A percentile compares a stretch with the other conserved stretches of the same genome.
Evolutionary conservation across 441 rosid genomes (phyloP).

Genomic region (Gossypium gossypioides): DNA sequence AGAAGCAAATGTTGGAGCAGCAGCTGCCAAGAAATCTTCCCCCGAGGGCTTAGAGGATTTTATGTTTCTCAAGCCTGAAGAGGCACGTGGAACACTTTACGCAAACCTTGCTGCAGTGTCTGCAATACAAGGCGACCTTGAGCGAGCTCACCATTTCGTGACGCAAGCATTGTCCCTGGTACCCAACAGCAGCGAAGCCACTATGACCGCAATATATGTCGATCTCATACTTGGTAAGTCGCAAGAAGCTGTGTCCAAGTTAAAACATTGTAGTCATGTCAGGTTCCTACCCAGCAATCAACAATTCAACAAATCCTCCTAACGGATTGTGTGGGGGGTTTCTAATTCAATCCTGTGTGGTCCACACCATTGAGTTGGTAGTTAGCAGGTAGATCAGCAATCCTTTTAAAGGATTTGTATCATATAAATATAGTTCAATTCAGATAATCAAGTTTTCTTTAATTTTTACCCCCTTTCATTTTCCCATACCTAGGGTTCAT

Average conservation of each 20-base stretch:
- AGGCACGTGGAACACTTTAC: conserved; percentile 72
- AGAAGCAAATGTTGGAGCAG: conserved; percentile 40
- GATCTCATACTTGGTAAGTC: conserved; percentile 68
- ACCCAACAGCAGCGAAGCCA: conserved; percentile 59
- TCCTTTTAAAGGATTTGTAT: conserved; percentile 56
- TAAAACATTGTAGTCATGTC: conserved; percentile 58
- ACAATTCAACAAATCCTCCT: conserved; percentile 25
- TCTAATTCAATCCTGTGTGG: conserved; percentile 18
- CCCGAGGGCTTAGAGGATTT: conserved; percentile 30
- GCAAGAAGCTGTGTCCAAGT: conserved; percentile 63
- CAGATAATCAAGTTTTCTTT: conserved; percentile 27
- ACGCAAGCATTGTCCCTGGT: conserved; percentile 43
- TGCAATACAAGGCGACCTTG: conserved; percentile 67
- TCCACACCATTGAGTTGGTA: conserved; percentile 22
- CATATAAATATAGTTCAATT: conserved; percentile 50
- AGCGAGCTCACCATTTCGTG: conserved; percentile 50
- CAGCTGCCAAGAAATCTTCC: conserved; percentile 29
- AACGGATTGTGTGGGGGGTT: conserved; percentile 18
- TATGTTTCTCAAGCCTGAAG: conserved; percentile 63
- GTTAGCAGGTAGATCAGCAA: conserved; percentile 50
- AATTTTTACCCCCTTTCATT: not conserved
- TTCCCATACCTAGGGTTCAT: conserved; percentile 36
- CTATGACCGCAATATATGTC: conserved; percentile 65
- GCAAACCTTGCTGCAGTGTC: conserved; percentile 58
- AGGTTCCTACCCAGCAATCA: conserved; percentile 52